phyloP scores from a whole-genome alignment of 345 rosid species.

The Hibiscus syriacus region DNA sequence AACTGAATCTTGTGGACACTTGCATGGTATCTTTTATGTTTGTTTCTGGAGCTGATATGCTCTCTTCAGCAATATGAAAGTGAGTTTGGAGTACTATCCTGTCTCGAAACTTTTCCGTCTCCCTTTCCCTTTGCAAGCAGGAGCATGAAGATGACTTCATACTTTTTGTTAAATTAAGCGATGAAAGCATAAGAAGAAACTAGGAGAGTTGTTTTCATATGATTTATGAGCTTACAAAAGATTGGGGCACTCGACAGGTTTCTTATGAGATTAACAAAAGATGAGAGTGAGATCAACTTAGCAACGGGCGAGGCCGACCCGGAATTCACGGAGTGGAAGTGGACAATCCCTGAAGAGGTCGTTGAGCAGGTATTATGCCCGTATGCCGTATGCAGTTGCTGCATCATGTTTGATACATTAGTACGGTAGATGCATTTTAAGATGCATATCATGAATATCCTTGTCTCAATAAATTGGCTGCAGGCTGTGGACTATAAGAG shows the following conservation, averaged over 20 bases:
- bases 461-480: neutral
- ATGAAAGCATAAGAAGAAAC: neutral
- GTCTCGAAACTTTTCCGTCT: no score
- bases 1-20: no score
- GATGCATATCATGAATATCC: no score
- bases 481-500: conserved; percentile 99
- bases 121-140: no score
- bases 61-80: no score
- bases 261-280: conserved; percentile 62
- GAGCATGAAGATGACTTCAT: no score
- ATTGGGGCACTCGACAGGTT: conserved; percentile 42
- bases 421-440: neutral
- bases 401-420: neutral
- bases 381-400: neutral
- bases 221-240: neutral
- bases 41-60: no score
- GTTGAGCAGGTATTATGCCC: conserved; percentile 54
- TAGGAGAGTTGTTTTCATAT: neutral
- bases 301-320: conserved; percentile 69
- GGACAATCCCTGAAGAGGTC: conserved; percentile 82
- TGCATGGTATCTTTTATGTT: no score
- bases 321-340: conserved; percentile 96
- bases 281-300: conserved; percentile 78
- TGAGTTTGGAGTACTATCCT: no score
- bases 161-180: no score